Conservation (phyloP, 2,329 filamentous ascomycete species). For the Cucurbitaria berberidis region DNA sequence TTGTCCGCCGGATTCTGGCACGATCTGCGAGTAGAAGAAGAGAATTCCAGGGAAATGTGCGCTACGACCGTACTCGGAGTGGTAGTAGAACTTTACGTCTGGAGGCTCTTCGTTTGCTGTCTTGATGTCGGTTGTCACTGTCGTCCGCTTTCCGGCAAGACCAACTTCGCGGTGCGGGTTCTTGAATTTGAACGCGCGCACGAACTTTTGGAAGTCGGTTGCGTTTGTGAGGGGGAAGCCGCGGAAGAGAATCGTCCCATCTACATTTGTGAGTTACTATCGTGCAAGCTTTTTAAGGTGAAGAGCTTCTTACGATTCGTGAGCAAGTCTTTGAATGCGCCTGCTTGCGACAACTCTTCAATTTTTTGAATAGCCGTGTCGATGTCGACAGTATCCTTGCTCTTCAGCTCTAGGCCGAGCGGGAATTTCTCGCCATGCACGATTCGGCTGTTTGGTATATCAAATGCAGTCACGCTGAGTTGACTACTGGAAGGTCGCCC, state of each 20-base stretch:
- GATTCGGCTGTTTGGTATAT: too few species aligned
- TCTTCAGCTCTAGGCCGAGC: too few species aligned
- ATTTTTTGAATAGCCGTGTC: neutral
- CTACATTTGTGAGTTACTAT: neutral
- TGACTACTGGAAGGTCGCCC: too few species aligned
- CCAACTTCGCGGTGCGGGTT: neutral
- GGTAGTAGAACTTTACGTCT: neutral
- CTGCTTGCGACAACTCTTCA: neutral
- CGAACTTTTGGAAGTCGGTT: neutral
- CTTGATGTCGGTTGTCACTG: neutral
- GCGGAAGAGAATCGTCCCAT: neutral
- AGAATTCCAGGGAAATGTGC: neutral
- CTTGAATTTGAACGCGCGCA: neutral
- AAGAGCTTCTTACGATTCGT: neutral
- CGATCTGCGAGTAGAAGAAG: neutral
- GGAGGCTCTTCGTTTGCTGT: neutral
- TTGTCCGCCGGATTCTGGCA: neutral
- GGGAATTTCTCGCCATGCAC: too few species aligned
- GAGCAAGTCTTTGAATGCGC: neutral
- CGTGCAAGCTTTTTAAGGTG: too few species aligned
- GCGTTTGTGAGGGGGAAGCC: neutral
- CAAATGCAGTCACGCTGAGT: too few species aligned
- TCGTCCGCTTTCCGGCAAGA: neutral
- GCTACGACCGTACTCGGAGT: neutral
- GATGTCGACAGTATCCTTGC: neutral